These are phyloP conservation scores for Metschnikowia baotianmanensis DNA, from an alignment of 805 yeast species.

Conservation along the genomic window DNA sequence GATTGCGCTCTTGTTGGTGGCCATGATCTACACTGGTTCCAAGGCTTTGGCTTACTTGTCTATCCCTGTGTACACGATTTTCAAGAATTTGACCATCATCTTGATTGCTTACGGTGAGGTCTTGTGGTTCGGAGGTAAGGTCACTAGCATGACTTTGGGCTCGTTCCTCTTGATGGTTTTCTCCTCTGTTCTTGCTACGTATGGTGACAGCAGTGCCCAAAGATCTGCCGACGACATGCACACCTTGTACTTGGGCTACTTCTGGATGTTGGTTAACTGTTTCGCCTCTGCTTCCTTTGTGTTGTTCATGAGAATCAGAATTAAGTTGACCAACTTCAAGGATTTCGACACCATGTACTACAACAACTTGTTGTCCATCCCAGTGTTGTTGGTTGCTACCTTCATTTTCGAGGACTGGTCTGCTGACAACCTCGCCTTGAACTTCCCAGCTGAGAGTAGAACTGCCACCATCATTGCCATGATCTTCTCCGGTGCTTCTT, in stretches of 20 bases:
- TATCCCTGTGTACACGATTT: slow-evolving; percentile 95
- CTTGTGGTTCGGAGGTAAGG: slow-evolving; percentile 91
- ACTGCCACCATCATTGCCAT: slow-evolving; percentile 71
- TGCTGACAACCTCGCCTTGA: slow-evolving; percentile 62
- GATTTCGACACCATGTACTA: slow-evolving; percentile 96
- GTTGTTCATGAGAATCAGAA: slow-evolving; percentile 94
- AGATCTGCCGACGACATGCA: slow-evolving; percentile 40
- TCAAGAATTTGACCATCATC: slow-evolving; percentile 95
- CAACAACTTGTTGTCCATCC: slow-evolving; percentile 92
- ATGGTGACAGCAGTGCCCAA: slow-evolving; percentile 65
- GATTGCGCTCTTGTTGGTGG: slow-evolving; percentile 81
- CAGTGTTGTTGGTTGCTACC: slow-evolving; percentile 76
- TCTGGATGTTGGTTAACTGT: slow-evolving; percentile 97
- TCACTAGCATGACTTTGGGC: slow-evolving; percentile 83
- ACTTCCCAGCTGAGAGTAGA: slow-evolving; percentile 76
- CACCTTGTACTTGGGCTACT: slow-evolving; percentile 68
- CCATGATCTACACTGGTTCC: slow-evolving; percentile 94
- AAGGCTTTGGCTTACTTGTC: slow-evolving; percentile 89
- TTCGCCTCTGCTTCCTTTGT: slow-evolving; percentile 92
- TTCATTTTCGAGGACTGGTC: slow-evolving; percentile 92
- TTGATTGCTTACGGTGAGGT: slow-evolving; percentile 98
- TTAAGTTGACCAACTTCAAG: slow-evolving; percentile 93
- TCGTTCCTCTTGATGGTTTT: slow-evolving; percentile 91
- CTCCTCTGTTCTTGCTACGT: slow-evolving; percentile 93
- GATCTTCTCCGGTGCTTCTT: slow-evolving; percentile 89